Evolutionary conservation across 768 basidiomycete genomes (phyloP).

Genomic region (Leccinum variicolor): DNA sequence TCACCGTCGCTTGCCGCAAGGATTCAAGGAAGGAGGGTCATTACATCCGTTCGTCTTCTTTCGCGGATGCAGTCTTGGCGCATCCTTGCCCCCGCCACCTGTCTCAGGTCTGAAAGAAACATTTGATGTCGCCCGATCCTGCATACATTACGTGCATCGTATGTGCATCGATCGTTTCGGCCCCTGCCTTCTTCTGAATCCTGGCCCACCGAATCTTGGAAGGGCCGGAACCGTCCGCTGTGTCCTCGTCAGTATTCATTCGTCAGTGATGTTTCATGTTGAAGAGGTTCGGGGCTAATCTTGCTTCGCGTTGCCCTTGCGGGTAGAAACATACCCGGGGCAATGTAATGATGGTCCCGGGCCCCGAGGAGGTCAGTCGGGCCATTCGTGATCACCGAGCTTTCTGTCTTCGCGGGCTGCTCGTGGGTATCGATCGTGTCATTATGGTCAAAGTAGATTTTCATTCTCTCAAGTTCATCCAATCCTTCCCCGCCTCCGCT

Average conservation of each 20-base stretch:
- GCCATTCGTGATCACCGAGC: neutral
- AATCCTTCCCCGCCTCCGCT: neutral
- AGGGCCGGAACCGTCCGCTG: neutral
- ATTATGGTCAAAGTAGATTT: neutral
- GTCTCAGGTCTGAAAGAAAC: conserved; percentile 4
- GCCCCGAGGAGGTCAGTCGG: neutral
- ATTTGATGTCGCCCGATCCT: neutral
- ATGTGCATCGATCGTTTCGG: conserved; percentile 1
- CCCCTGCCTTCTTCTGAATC: neutral
- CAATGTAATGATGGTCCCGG: neutral
- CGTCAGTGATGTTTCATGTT: neutral
- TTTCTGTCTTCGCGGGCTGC: neutral
- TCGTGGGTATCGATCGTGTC: neutral
- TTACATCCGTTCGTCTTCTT: neutral
- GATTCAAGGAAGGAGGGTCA: neutral
- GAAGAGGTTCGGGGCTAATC: neutral
- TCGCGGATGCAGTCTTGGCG: neutral
- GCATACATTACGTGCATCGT: conserved; percentile 6
- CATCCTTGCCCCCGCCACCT: conserved; percentile 2
- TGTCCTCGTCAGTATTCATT: neutral
- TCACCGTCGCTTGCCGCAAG: neutral
- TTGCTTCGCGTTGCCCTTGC: neutral
- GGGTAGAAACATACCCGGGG: neutral
- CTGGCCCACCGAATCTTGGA: neutral
- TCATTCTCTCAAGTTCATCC: neutral